These are phyloP conservation scores for Penicillium taxi DNA, from an alignment of 495 filamentous ascomycete genomes.

Conservation along the genomic window DNA sequence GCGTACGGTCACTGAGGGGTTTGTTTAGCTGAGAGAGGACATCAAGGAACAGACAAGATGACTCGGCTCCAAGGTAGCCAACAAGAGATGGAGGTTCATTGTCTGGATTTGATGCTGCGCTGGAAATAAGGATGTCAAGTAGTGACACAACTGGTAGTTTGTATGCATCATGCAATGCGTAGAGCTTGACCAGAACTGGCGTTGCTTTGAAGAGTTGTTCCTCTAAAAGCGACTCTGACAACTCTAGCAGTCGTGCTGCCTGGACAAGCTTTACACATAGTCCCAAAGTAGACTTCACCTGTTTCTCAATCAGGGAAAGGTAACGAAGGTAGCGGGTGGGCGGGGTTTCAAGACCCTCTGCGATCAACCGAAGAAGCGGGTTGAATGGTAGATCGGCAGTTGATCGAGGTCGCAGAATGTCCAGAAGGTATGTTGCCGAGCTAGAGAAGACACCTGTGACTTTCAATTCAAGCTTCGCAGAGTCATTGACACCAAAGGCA, in stretches of 20 bases:
- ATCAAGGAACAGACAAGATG: conserved; percentile 73
- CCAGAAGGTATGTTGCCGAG: conserved; percentile 65
- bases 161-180: conserved; percentile 61
- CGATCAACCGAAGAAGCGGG: conserved; percentile 64
- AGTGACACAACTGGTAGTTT: conserved; percentile 56
- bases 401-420: conserved; percentile 64
- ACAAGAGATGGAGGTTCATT: conserved; percentile 81
- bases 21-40: conserved; percentile 70
- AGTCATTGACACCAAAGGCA: conserved; percentile 63
- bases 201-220: conserved; percentile 70
- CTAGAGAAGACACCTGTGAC: conserved; percentile 56
- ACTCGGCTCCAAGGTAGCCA: conserved; percentile 74
- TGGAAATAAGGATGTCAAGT: conserved; percentile 65
- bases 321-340: conserved; percentile 54
- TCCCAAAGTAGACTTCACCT: conserved; percentile 54
- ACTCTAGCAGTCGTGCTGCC: conserved; percentile 56
- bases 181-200: conserved; percentile 67
- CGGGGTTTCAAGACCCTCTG: conserved; percentile 57
- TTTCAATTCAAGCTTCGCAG: conserved; percentile 44
- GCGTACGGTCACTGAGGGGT: conserved; percentile 53
- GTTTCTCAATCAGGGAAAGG: conserved; percentile 47
- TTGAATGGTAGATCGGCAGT: conserved; percentile 64
- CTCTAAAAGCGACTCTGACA: conserved; percentile 57
- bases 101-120: conserved; percentile 48
- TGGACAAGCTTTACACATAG: conserved; percentile 63